A percentile compares a stretch with the other conserved stretches of the same genome.
Evolutionary conservation across 1,139 yeast genomes (phyloP).

Genomic region (Candida neerlandica): DNA sequence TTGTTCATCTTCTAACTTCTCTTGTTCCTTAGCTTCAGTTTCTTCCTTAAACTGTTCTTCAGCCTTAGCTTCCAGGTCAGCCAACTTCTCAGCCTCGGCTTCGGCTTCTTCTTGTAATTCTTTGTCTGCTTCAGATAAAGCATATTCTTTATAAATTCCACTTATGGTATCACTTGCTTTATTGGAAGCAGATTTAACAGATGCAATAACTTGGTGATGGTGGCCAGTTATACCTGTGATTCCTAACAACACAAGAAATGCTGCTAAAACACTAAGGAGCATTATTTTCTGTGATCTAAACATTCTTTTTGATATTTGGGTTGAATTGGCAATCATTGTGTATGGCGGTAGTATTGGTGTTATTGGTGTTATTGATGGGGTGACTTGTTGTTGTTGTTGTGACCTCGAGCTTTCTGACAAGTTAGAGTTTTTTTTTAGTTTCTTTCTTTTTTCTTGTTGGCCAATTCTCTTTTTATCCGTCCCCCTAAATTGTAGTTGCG

Average conservation of each 20-base stretch:
- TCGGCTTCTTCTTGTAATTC: slow-evolving; percentile 14
- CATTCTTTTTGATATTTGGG: slow-evolving; percentile 31
- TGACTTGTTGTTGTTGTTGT: too few species aligned
- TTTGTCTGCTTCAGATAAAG: slow-evolving; percentile 11
- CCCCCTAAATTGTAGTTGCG: too few species aligned
- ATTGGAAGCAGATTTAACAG: slow-evolving; percentile 15
- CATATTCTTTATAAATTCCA: slow-evolving; percentile 13
- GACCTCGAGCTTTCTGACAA: too few species aligned
- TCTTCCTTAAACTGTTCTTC: slow-evolving; percentile 2
- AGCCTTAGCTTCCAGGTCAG: slow-evolving; percentile 7
- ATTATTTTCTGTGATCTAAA: slow-evolving; percentile 33
- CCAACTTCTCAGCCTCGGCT: slow-evolving; percentile 14
- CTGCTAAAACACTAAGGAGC: slow-evolving; percentile 22
- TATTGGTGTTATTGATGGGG: too few species aligned
- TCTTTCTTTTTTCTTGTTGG: too few species aligned
- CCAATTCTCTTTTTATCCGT: too few species aligned
- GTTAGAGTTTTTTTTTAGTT: too few species aligned
- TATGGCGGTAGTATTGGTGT: too few species aligned
- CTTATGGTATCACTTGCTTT: slow-evolving; percentile 21
- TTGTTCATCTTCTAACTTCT: slow-evolving; percentile 7
- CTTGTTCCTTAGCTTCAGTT: slow-evolving; percentile 11
- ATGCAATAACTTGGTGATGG: slow-evolving; percentile 18
- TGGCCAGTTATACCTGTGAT: slow-evolving; percentile 28
- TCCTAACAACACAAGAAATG: slow-evolving; percentile 26
- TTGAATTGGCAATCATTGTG: slow-evolving; percentile 31